These are phyloP conservation scores for Dichomitus squalens DNA, from an alignment of 1,284 basidiomycete genomes.

Conservation along the genomic window DNA sequence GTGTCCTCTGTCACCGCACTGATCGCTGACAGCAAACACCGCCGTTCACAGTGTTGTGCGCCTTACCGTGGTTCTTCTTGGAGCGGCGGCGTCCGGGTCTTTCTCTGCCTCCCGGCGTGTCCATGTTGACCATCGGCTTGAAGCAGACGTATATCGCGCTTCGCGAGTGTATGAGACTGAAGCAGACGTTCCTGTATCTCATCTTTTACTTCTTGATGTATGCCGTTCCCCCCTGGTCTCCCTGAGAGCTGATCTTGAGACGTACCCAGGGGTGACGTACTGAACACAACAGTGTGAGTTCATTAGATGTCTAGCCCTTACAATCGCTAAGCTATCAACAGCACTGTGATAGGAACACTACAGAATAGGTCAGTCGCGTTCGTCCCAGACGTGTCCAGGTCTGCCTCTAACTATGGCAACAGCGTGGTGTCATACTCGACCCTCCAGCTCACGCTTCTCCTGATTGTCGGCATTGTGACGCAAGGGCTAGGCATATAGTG, in stretches of 20 bases:
- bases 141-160: conserved; percentile 71
- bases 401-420: neutral
- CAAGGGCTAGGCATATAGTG: conserved; percentile 80
- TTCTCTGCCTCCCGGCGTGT: conserved; percentile 62
- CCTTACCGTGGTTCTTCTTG: conserved; percentile 76
- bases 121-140: conserved; percentile 70
- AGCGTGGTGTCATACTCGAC: conserved; percentile 68
- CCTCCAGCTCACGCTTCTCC: conserved; percentile 64
- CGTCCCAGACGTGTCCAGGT: neutral
- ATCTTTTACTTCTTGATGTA: conserved; percentile 79
- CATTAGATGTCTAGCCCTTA: neutral
- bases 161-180: conserved; percentile 66
- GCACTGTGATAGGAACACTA: conserved; percentile 77
- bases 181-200: conserved; percentile 77
- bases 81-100: conserved; percentile 73
- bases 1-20: conserved; percentile 28
- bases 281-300: conserved; percentile 74
- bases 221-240: conserved; percentile 23
- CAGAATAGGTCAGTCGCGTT: conserved; percentile 63
- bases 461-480: conserved; percentile 77
- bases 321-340: conserved; percentile 29
- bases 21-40: conserved; percentile 4
- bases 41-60: conserved; percentile 56
- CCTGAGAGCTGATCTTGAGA: neutral
- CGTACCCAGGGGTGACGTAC: conserved; percentile 49